Conservation (phyloP, 1,139 yeast species). For the Nadsonia commutata region DNA sequence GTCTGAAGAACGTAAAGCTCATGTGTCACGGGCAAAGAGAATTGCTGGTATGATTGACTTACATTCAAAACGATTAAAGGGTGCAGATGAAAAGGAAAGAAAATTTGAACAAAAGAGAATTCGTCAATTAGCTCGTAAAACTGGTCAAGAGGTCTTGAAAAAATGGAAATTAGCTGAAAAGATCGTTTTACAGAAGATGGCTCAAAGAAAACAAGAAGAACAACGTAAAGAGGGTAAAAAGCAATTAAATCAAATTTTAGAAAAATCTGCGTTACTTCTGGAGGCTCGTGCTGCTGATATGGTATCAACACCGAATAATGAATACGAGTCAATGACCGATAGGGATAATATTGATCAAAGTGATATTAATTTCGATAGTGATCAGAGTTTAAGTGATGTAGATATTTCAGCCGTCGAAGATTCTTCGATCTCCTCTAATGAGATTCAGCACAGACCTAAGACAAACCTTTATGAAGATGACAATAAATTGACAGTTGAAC, state of each 20-base stretch:
- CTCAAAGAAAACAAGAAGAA: conserved; percentile 24
- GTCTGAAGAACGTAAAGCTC: conserved; percentile 50
- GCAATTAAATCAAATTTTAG: conserved; percentile 76
- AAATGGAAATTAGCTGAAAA: conserved; percentile 87
- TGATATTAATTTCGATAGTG: too few relatives aligned
- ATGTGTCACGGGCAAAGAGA: conserved; percentile 54
- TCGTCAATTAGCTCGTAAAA: conserved; percentile 56
- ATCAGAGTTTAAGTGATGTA: too few relatives aligned
- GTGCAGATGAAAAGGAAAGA: conserved; percentile 72
- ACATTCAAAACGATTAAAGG: conserved; percentile 73
- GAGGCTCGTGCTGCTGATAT: conserved; percentile 48
- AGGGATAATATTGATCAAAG: too few relatives aligned
- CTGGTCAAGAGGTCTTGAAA: conserved; percentile 72
- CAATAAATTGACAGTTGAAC: conserved; percentile 42
- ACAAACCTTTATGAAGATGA: too few relatives aligned
- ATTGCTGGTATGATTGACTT: conserved; percentile 73
- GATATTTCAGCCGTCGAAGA: too few relatives aligned
- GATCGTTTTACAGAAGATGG: conserved; percentile 38
- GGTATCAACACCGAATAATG: conserved; percentile 6
- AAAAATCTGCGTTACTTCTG: conserved; percentile 77
- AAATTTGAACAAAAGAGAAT: conserved; percentile 41
- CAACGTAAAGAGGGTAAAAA: conserved; percentile 73
- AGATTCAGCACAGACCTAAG: too few relatives aligned
- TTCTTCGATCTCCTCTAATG: too few relatives aligned
- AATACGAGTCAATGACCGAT: too few relatives aligned